Conservation (phyloP, 2,329 filamentous ascomycete species). For the Aspergillus pseudoviridinutans region DNA sequence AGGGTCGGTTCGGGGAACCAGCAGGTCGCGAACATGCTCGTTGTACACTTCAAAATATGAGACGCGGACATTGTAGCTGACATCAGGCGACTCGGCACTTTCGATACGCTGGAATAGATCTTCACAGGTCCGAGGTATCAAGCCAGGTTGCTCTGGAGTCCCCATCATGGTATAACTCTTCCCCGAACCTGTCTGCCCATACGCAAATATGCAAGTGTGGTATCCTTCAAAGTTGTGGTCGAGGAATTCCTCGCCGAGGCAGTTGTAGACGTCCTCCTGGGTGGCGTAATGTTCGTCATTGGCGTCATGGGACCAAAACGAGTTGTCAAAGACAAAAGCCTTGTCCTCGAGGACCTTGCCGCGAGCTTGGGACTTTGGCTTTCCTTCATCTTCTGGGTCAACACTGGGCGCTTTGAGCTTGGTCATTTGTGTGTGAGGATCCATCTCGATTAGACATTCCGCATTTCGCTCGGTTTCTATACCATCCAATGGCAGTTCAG, state of each 20-base stretch:
- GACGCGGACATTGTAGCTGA: constrained; percentile 94
- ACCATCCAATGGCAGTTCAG: background rate
- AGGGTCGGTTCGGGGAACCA: constrained; percentile 73
- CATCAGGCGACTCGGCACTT: constrained; percentile 76
- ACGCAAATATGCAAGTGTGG: constrained; percentile 98
- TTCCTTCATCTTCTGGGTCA: constrained; percentile 47
- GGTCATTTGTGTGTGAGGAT: constrained; percentile 79
- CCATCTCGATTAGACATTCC: constrained; percentile 86
- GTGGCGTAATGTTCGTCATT: constrained; percentile 80
- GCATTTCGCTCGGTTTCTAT: constrained; percentile 76
- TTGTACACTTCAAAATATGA: constrained; percentile 99
- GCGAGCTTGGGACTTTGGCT: constrained; percentile 60
- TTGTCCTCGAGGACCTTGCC: constrained; percentile 77
- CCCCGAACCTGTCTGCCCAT: constrained; percentile 94
- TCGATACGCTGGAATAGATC: constrained; percentile 94
- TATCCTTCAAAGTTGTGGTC: constrained; percentile 99
- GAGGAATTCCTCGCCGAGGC: constrained; percentile 90
- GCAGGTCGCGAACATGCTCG: constrained; percentile 91
- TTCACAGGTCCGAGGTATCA: constrained; percentile 93
- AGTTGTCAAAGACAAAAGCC: constrained; percentile 92
- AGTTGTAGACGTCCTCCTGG: constrained; percentile 91
- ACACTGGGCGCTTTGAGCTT: constrained; percentile 68
- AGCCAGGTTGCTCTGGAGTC: constrained; percentile 72
- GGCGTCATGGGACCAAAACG: constrained; percentile 90
- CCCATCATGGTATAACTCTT: constrained; percentile 99